Evolutionary conservation across 2,329 filamentous ascomycete genomes (phyloP).

Genomic region (Cordyceps sp.): DNA sequence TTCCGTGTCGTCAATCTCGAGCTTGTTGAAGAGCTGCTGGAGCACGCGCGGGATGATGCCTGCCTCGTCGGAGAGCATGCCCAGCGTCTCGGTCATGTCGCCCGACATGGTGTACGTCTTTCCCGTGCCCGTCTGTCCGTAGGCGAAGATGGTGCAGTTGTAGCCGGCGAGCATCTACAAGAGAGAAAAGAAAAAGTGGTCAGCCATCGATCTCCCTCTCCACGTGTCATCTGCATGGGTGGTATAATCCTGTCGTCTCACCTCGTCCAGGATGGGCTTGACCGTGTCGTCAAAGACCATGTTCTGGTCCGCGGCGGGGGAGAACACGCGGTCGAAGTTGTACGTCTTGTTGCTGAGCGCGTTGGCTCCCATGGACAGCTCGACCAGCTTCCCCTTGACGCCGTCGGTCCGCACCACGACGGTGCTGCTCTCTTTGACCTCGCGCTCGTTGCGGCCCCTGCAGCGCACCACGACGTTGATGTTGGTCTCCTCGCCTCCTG

Average conservation of each 20-base stretch:
- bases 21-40: conserved; percentile 70
- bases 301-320: conserved; percentile 78
- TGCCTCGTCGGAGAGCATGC: conserved; percentile 76
- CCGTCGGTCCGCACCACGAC: conserved; percentile 81
- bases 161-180: conserved; percentile 82
- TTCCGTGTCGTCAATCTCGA: conserved; percentile 64
- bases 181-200: conserved; percentile 2
- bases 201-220: background rate
- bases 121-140: conserved; percentile 93
- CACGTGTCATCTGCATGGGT: too few relatives aligned
- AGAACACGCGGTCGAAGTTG: conserved; percentile 93
- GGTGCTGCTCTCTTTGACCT: conserved; percentile 85
- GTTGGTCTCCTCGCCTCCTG: conserved; percentile 64
- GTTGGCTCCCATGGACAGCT: conserved; percentile 82
- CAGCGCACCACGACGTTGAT: conserved; percentile 96
- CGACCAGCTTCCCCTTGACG: conserved; percentile 69
- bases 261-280: conserved; percentile 81
- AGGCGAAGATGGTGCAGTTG: conserved; percentile 98
- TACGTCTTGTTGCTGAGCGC: conserved; percentile 93
- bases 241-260: too few relatives aligned
- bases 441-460: conserved; percentile 79
- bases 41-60: conserved; percentile 90
- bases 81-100: conserved; percentile 77
- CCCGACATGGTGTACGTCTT: conserved; percentile 99
- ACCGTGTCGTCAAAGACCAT: conserved; percentile 96